phyloP scores from a whole-genome alignment of 192 early-diverging fungal species.

The Pilobolus umbonatus region DNA sequence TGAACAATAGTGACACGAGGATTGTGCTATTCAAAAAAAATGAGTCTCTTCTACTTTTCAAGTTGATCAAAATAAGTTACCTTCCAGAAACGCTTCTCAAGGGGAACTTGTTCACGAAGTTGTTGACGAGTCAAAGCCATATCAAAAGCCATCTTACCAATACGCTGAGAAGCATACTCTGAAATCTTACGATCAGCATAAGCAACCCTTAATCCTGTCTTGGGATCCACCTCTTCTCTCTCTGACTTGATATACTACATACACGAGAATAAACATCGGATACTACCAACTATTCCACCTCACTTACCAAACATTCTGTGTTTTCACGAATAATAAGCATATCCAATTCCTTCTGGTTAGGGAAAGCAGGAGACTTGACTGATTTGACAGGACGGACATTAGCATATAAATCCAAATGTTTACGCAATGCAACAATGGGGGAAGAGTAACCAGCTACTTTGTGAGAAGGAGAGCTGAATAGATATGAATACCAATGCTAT shows the following conservation, averaged over 20 bases:
- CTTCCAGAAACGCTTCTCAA: slow-evolving; percentile 62
- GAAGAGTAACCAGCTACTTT: slow-evolving; percentile 98
- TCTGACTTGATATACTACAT: slow-evolving; percentile 80
- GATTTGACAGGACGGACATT: slow-evolving; percentile 93
- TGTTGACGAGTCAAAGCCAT: slow-evolving; percentile 81
- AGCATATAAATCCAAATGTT: slow-evolving; percentile 93
- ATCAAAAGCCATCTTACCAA: slow-evolving; percentile 87
- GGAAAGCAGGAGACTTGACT: slow-evolving; percentile 43
- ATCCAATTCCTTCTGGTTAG: slow-evolving; percentile 70
- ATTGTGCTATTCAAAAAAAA: slow-evolving; percentile 14
- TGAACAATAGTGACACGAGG: slow-evolving; percentile 87
- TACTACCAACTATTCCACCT: background rate
- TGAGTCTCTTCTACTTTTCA: background rate
- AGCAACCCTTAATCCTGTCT: slow-evolving; percentile 62
- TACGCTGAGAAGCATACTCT: slow-evolving; percentile 81
- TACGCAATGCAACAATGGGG: slow-evolving; percentile 94
- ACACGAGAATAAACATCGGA: background rate
- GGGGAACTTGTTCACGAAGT: slow-evolving; percentile 53
- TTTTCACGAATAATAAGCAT: slow-evolving; percentile 98
- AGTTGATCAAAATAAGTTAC: background rate
- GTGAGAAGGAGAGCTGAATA: slow-evolving; percentile 84
- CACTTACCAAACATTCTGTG: slow-evolving; percentile 88
- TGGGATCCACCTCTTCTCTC: slow-evolving; percentile 57
- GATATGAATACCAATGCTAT: background rate
- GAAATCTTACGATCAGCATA: slow-evolving; percentile 90